Evolutionary conservation across 768 basidiomycete genomes (phyloP).

Genomic region (Mycena haematopus): DNA sequence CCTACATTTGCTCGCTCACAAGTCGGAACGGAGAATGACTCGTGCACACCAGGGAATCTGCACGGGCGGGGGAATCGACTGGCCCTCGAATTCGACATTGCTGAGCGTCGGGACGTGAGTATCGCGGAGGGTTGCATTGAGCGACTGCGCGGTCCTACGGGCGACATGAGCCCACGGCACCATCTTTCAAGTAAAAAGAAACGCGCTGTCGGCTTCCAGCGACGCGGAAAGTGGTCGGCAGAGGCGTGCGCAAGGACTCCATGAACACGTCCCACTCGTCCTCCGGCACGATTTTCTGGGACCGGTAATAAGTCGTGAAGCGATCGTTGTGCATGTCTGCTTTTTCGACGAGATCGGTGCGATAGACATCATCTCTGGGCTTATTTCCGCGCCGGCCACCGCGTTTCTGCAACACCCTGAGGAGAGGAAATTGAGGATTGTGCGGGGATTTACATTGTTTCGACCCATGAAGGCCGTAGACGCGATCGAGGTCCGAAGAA

Average conservation of each 20-base stretch:
- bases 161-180: conserved; percentile 15
- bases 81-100: conserved; percentile 77
- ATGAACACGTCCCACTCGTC: conserved; percentile 84
- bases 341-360: conserved; percentile 62
- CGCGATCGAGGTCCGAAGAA: background rate
- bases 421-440: background rate
- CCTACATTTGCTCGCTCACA: conserved; percentile 49
- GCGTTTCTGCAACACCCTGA: conserved; percentile 21
- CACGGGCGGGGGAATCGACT: conserved; percentile 76
- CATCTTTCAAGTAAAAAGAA: background rate
- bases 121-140: conserved; percentile 80
- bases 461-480: conserved; percentile 21
- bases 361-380: conserved; percentile 40
- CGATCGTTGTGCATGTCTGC: conserved; percentile 74
- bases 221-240: conserved; percentile 95
- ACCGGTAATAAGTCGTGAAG: conserved; percentile 71
- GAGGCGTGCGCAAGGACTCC: conserved; percentile 64
- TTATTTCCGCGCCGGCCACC: conserved; percentile 19
- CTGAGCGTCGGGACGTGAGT: conserved; percentile 80
- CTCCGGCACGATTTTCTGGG: conserved; percentile 76
- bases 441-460: conserved; percentile 22
- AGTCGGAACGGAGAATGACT: background rate
- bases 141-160: conserved; percentile 65
- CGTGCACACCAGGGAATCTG: conserved; percentile 82
- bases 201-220: conserved; percentile 85